phyloP scores from a whole-genome alignment of 1,284 basidiomycete genomes.

The Pisolithus thermaeus region DNA sequence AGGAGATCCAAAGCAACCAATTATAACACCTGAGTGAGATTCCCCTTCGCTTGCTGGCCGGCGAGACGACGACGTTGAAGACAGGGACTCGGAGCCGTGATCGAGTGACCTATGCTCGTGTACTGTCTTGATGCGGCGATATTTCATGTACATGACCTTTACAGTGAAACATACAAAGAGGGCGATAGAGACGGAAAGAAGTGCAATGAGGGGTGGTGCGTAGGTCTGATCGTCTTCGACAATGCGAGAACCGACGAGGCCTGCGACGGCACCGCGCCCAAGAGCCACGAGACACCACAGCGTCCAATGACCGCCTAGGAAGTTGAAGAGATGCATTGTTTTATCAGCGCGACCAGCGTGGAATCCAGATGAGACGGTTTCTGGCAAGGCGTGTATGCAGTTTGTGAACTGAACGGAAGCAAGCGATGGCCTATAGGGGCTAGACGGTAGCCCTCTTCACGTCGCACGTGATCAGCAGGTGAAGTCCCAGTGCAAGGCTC shows the following conservation, averaged over 20 bases:
- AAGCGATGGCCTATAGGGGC: no score
- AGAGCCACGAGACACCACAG: conserved; percentile 4
- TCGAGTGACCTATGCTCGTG: conserved; percentile 10
- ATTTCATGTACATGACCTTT: conserved; percentile 24
- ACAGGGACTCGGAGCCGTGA: conserved; percentile 2
- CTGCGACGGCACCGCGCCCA: conserved; percentile 6
- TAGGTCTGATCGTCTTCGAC: conserved; percentile 5
- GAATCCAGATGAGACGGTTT: background rate
- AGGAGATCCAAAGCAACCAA: conserved; percentile 28
- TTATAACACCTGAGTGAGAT: conserved; percentile 13
- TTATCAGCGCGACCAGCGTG: background rate
- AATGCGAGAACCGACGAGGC: conserved; percentile 11
- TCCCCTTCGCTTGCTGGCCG: background rate
- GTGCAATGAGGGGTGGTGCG: conserved; percentile 12
- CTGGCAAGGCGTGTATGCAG: no score
- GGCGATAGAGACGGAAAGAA: conserved; percentile 15
- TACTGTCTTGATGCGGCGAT: conserved; percentile 22
- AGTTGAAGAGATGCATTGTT: background rate
- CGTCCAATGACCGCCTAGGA: background rate
- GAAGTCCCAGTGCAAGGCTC: no score
- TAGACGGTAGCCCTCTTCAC: no score
- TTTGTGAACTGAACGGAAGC: no score
- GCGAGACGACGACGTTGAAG: conserved; percentile 1
- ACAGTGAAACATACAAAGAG: conserved; percentile 13
- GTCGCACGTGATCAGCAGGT: no score